Evolutionary conservation across 2,329 filamentous ascomycete genomes (phyloP).

Genomic region (Phaeosphaeriaceae sp.): DNA sequence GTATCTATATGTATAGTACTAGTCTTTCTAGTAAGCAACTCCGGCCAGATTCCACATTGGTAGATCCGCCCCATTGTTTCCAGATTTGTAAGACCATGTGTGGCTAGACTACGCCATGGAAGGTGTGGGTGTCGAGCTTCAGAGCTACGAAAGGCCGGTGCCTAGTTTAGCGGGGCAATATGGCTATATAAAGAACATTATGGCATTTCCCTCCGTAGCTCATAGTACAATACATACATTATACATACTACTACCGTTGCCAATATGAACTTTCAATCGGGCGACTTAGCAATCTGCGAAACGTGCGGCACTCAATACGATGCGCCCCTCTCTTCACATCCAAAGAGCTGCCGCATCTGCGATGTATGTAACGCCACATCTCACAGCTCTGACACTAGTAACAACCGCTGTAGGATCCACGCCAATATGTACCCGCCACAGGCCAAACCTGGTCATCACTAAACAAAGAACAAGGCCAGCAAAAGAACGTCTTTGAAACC

Average conservation of each 20-base stretch:
- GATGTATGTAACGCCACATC: constrained; percentile 60
- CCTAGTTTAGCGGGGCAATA: not conserved
- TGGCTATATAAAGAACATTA: not conserved
- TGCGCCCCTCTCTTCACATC: constrained; percentile 53
- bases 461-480: constrained; percentile 48
- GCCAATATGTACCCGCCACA: constrained; percentile 69
- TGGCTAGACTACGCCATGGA: too few species aligned
- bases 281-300: constrained; percentile 64
- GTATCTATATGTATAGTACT: not conserved
- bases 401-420: constrained; percentile 55
- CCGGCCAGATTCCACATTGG: too few species aligned
- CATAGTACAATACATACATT: not conserved
- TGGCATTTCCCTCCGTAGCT: not conserved
- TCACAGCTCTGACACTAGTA: constrained; percentile 7
- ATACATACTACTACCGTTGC: not conserved
- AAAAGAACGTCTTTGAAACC: constrained; percentile 63
- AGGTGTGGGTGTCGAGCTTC: not conserved
- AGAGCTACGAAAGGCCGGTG: not conserved
- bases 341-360: constrained; percentile 71
- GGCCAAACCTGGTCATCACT: constrained; percentile 73
- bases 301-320: constrained; percentile 76
- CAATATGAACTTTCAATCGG: constrained; percentile 39
- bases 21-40: not conserved
- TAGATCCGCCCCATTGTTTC: too few species aligned
- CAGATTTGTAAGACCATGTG: too few species aligned